Base-by-base conservation (phyloP, 306 rosid species). In the cucumber (Cucumis sativus) region DNA sequence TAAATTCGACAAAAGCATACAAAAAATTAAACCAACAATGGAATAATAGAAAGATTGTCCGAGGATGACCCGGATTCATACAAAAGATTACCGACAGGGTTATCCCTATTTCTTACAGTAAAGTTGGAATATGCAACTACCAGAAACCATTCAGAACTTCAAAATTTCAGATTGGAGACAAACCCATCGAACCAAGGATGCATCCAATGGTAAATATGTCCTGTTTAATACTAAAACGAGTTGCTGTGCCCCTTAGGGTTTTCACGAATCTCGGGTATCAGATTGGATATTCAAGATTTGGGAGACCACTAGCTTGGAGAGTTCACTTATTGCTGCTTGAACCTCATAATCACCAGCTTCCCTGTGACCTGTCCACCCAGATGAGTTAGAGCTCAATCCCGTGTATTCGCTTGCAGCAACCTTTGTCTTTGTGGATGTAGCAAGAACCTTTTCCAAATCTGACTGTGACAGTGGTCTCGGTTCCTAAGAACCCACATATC, bases 391-490 rank as follows among this genome's bases (percentile, higher is more conserved):
- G 79, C 41, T 74, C 74, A 92, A 84, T 76, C 92, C 96, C 4
- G 81, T 23, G 75, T 90, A 95, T 82, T 92, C 97, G 72, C 81
- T 74, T 28, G 99, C 99, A 75, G 97, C 99, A 81, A 85, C 88
- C 79, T 84, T 87, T 52, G 99, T 95, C 79, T 92, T 93, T 80
- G 58, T 84, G 20, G 97, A 87, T 15, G 97, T 86, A 73, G 81
- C 76, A 71, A 95, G 70, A 55, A 85, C 97, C 73, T 81, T 86
- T 86, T 87, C 97, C 84, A 95, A 85, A 80, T 95, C 99, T 67
- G 74, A 51, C 80, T 92, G 91, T 0, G 84, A 76, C 83, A 95
- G 78, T 20, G 84, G 87, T 84, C 97, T 87, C 25, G 96, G 91
- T 23, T 25, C 90, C 97, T 95, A 87, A 81, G 78, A 83, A 77